Base-by-base conservation (phyloP, 2,329 filamentous ascomycete species). In the Aspergillus oerlinghausenensis region DNA sequence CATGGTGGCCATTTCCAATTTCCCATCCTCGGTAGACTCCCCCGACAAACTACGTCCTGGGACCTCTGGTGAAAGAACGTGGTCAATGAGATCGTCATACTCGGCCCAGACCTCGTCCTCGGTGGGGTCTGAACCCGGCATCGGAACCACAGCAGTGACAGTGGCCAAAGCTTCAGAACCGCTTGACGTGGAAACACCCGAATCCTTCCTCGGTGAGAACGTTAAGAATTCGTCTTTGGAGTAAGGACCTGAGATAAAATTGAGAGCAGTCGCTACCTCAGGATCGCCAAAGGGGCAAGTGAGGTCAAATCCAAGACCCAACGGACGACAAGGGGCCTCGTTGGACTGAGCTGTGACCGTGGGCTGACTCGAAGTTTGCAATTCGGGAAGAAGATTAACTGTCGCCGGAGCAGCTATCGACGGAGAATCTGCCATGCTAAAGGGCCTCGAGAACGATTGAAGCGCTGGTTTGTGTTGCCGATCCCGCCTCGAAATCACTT, bases 91-190 rank as follows among this genome's bases (percentile, higher is more conserved):
- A 65, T 97, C 93, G 63, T 97, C 87, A 68, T 95, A 97, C 73
- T 96, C 93, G 52, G 92, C 87, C 93, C 93, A 97, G 1, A 96
- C 83, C 68, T 97, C 93, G 65, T 97, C 93, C 62, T 95, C 89
- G 1, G 78, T 84, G 3, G 87, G 80, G 0, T 84, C 86, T 3
- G 85, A 84, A 48, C 79, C 79, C 1, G 84, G 79, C 3, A 79
- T 76, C 0, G 88, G 88, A 23, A 89, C 78, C 2, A 90, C 75
- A 6, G 89, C 87, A 17, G 86, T 89, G 3, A 86, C 84, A 5
- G 82, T 82, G 11, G 81, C 80, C 60, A 82, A 85, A 55, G 82
- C 85, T 17, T 70, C 75, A 2, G 88, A 90, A 64, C 84, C 83
- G 62, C 79, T 89, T 0, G 89, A 88, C 19, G 80, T 84, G 4